Evolutionary conservation across 176 grass and related monocot species (phyloP), one percentile per base, ranked within the genome.

Genomic region (barley (Hordeum vulgare)): DNA sequence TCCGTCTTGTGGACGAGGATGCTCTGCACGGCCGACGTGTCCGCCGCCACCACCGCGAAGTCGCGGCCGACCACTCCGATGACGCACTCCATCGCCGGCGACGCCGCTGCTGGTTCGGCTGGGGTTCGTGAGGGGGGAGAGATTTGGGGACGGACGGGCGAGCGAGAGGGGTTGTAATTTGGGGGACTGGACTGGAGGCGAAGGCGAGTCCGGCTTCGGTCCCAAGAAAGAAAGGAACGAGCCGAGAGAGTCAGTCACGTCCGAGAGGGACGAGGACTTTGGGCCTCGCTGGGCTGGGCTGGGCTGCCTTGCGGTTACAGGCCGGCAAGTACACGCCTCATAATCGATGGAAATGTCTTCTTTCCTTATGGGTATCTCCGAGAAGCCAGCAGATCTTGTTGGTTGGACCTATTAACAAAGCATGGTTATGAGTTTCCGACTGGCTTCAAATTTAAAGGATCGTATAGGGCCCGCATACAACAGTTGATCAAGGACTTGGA

Each of bases 1-100:
- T 99, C 87, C 11, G 83, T 86, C 88, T 90, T 90, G 79, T 86
- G 88, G 65, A 90, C 88, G 44, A 90, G 88, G 83, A 90, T 96
- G 67, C 93, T 96, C 79, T 99, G 87, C 53, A 99, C 96, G 1
- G 96, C 96, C 20, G 93, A 99, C 6, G 86, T 92, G 83, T 99
- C 96, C 18, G 96, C 93, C 68, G 78, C 96, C 75, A 99, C 89
- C 59, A 99, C 57, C 41, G 93, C 96, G 67, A 99, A 99, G 49
- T 85, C 93, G 41, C 92, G 90, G 56, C 96, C 96, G 0, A 96
- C 96, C 8, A 99, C 66, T 9, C 96, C 96, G 35, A 99, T 66
- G 2, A 94, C 91, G 81, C 93, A 94, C 93, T 98, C 96, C 96
- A 98, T 98, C 80, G 40, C 80, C 70, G 45, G 45, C 1, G 45